These are phyloP conservation scores for Cochlearia excelsa DNA, from an alignment of 345 rosid species.

Conservation along the genomic window DNA sequence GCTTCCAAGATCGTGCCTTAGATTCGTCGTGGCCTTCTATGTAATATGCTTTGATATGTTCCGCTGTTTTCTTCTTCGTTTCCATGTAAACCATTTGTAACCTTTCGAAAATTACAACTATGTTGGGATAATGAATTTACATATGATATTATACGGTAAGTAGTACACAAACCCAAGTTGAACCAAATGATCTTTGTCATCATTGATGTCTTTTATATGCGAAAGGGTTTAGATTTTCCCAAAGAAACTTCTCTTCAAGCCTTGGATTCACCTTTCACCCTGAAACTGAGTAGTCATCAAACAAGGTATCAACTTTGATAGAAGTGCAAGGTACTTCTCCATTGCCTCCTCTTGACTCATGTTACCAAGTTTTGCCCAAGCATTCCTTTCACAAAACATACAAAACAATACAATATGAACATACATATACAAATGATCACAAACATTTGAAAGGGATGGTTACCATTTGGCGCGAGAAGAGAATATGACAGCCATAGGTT, in stretches of 20 bases:
- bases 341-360: conserved; percentile 87
- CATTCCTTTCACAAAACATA: conserved; percentile 96
- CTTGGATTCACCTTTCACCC: conserved; percentile 29
- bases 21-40: conserved; percentile 44
- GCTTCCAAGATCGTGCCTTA: conserved; percentile 73
- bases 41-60: no score
- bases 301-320: conserved; percentile 55
- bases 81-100: conserved; percentile 13
- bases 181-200: neutral
- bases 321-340: conserved; percentile 71
- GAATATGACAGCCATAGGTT: conserved; percentile 73
- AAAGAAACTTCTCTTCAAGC: no score
- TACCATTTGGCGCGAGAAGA: conserved; percentile 89
- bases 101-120: no score
- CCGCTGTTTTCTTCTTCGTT: no score
- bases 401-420: conserved; percentile 70
- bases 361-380: conserved; percentile 93
- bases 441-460: no score
- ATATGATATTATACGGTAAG: neutral
- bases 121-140: no score
- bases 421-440: conserved; percentile 22
- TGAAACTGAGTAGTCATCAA: conserved; percentile 51
- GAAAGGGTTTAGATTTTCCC: conserved; percentile 19
- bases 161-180: no score
- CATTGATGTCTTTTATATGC: conserved; percentile 26